Percentiles rank a stretch among this genome's conserved stretches.
These are phyloP conservation scores for Gilbertella persicaria DNA, from an alignment of 371 early-diverging fungal genomes.

Conservation along the genomic window DNA sequence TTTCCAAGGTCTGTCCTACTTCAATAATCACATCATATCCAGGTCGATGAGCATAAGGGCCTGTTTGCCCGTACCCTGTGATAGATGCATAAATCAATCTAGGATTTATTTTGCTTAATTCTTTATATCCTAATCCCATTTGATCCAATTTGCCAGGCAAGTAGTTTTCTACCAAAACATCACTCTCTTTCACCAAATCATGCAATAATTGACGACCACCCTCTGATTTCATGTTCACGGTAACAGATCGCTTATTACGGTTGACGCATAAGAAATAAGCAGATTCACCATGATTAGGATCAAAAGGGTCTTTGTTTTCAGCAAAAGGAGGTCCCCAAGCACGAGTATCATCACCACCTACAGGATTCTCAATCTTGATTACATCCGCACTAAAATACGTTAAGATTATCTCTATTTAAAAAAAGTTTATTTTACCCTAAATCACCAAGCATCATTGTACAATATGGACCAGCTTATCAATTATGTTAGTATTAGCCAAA, in stretches of 20 bases:
- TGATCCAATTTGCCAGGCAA: conserved; percentile 83
- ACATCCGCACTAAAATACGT: conserved; percentile 73
- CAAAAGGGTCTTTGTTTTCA: conserved; percentile 39
- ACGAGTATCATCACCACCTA: conserved; percentile 84
- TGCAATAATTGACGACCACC: conserved; percentile 67
- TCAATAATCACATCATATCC: conserved; percentile 96
- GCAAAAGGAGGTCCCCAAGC: conserved; percentile 84
- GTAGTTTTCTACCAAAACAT: conserved; percentile 91
- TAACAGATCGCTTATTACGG: conserved; percentile 88
- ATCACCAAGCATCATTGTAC: conserved; percentile 89
- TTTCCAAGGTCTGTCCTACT: conserved; percentile 21
- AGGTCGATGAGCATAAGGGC: conserved; percentile 77
- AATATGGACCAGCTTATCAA: conserved; percentile 71
- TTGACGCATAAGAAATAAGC: conserved; percentile 92
- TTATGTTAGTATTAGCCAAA: background rate
- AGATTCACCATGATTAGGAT: conserved; percentile 59
- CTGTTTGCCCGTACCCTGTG: conserved; percentile 86
- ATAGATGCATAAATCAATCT: conserved; percentile 87
- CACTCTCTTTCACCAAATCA: conserved; percentile 68
- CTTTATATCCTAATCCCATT: conserved; percentile 79
- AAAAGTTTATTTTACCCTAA: conserved; percentile 59
- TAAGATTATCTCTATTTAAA: background rate
- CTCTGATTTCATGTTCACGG: conserved; percentile 78
- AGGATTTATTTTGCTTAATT: conserved; percentile 70
- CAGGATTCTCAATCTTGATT: conserved; percentile 86